Base-by-base conservation (phyloP, 805 yeast species). In the Sungouiella thailandica region DNA sequence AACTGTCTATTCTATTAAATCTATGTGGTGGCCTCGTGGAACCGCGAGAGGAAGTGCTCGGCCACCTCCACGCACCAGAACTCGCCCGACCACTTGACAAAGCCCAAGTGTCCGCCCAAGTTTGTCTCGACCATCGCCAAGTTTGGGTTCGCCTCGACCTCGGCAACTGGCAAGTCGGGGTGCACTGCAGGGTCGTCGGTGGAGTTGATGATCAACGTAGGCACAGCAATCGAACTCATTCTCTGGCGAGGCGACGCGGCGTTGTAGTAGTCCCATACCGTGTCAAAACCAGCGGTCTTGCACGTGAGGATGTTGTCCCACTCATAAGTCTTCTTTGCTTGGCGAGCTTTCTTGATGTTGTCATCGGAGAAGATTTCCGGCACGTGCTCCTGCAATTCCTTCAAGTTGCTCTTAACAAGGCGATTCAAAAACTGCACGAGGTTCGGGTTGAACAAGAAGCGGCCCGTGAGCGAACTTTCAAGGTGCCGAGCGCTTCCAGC, bases 61-160 rank as follows among this genome's bases (percentile, higher is more conserved):
- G 54, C 60, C 10, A 60, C 59, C 34, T 53, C 55, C 6, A 60
- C 65, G 35, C 65, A 44, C 95, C 95, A 86, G 47, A 87, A 73
- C 26, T 66, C 64, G 17, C 83, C 82, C 17, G 68, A 60, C 30
- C 65, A 58, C 43, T 71, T 66, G 40, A 77, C 85, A 81, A 82
- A 85, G n/a, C 85, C 93, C 34, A 85, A 68, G 57, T 85, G 95
- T 1, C 95, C 94, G 5, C 95, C 95, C 33, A 73, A 65, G 26
- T 72, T 67, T 5, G 89, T 80, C 38, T 77, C 71, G 4, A 78
- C 65, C 48, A 80, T 44, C 28, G 72, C 58, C 22, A 76, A 58
- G 50, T 71, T 76, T 2, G 94, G 93, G 49, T 83, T 83, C 12
- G 35, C 23, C 19, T 52, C 43, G 14, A 74, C 68, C 39, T 78